phyloP scores from a whole-genome alignment of 768 basidiomycete species.

The Calocera cornea region DNA sequence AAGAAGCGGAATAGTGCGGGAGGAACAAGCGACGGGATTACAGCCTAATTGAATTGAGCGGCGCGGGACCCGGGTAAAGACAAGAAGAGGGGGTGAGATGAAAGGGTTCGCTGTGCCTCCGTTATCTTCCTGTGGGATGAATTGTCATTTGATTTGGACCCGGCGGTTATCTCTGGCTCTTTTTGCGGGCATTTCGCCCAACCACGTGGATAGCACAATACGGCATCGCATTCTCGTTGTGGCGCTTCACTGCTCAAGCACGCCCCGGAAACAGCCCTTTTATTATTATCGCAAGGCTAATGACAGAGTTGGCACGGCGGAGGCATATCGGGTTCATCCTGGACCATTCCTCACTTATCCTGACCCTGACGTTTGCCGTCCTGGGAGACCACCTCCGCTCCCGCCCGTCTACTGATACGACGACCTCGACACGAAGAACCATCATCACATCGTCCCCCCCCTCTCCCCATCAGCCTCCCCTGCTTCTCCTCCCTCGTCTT shows the following conservation, averaged over 20 bases:
- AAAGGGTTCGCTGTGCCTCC: not conserved
- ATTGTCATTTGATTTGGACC: not conserved
- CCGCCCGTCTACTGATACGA: not conserved
- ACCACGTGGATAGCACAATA: not conserved
- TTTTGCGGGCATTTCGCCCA: not conserved
- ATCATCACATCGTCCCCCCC: not conserved
- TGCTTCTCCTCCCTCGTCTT: too few relatives aligned
- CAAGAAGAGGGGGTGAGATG: not conserved
- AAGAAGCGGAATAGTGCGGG: not conserved
- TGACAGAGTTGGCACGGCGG: not conserved
- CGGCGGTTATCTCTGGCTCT: not conserved
- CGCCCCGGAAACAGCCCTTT: not conserved
- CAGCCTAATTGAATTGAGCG: not conserved
- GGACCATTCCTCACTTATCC: constrained; percentile 1
- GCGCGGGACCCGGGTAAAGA: not conserved
- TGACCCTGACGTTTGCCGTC: constrained; percentile 3
- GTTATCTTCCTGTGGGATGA: constrained; percentile 1
- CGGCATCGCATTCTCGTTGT: not conserved
- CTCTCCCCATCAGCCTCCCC: not conserved
- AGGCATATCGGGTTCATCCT: not conserved
- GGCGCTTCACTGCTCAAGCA: not conserved
- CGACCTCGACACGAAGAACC: not conserved
- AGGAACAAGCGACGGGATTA: not conserved
- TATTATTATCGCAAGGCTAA: not conserved
- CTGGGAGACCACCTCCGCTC: not conserved